A percentile compares a stretch with the other conserved stretches of the same genome.
Conservation (phyloP, 371 early-diverging fungal species). For the Cokeromyces recurvatus region DNA sequence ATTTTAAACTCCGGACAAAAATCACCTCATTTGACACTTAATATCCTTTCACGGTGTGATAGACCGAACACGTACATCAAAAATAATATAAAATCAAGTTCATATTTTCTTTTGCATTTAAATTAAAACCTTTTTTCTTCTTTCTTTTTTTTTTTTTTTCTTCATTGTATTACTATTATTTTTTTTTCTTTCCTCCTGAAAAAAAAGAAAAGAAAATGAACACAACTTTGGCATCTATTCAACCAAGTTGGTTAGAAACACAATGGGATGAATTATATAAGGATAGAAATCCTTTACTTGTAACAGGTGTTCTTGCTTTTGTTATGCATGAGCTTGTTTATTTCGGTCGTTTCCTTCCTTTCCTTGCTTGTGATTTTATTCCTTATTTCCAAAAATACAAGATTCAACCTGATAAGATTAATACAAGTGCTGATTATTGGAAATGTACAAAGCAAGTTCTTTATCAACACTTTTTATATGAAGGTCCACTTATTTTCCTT, state of each 20-base stretch:
- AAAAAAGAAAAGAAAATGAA: too few relatives aligned
- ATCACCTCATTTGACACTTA: constrained; percentile 10
- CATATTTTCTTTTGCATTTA: too few relatives aligned
- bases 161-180: too few relatives aligned
- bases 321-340: constrained; percentile 75
- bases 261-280: constrained; percentile 62
- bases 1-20: constrained; percentile 7
- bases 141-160: constrained; percentile 1
- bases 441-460: constrained; percentile 72
- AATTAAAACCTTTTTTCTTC: not conserved
- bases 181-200: too few relatives aligned
- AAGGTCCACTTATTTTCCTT: constrained; percentile 79
- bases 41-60: constrained; percentile 6
- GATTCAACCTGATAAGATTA: constrained; percentile 76
- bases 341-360: constrained; percentile 76
- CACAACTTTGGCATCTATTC: too few relatives aligned
- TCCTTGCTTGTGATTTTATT: constrained; percentile 64
- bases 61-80: constrained; percentile 5
- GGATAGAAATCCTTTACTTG: constrained; percentile 65
- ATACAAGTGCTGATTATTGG: constrained; percentile 65
- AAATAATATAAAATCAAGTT: too few relatives aligned
- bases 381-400: constrained; percentile 77
- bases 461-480: constrained; percentile 68
- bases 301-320: constrained; percentile 63
- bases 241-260: constrained; percentile 14